Base-by-base conservation (phyloP, 2,329 filamentous ascomycete genomes). In the Venturia pyrina region DNA sequence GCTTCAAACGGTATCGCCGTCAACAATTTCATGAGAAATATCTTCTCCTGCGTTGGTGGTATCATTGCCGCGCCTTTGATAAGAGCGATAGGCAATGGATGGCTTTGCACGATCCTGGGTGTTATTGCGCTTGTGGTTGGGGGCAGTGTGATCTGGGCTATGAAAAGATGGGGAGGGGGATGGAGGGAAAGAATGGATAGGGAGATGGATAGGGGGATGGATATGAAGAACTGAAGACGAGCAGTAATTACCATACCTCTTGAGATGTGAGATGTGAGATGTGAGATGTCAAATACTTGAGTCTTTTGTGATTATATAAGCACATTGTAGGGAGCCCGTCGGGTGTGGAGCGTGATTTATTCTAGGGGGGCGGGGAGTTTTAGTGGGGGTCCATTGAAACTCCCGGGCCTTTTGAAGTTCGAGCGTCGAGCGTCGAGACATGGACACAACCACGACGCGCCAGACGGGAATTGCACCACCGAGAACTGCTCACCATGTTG, bases 121-220 rank as follows among this genome's bases (percentile, higher is more conserved):
- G 79, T 89, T 71, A 71, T 84, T 0, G 61, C 66, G 32, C 34
- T 71, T 2, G 53, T 68, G 2, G 83, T 82, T 68, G 84, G 86
- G 3, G 83, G 82, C 56, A 70, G 75, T 1, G 80, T 84, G 11
- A 84, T 92, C 44, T 86, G 82, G 76, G 73, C 82, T 0, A 81
- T 92, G 76, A 81, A 80, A 71, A 81, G 77, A 68, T 87, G 82
- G 69, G 85, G 85, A 0, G 77, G 81, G 19, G 78, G 77, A 70
- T 91, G 89, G 89, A 82, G 88, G 71, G 76, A 77, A 59, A 73
- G 75, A 28, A 88, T 90, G 85, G 84, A 89, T 50, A 32, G 53
- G 62, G 28, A 48, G 62, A 21, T 67, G 64, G 13, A 53, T n/a
- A n/a, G n/a, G n/a, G n/a, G n/a, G n/a, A n/a, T n/a, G n/a, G n/a